Conservation (phyloP, 2,329 filamentous ascomycete species). For the Apiospora pterosperma region DNA sequence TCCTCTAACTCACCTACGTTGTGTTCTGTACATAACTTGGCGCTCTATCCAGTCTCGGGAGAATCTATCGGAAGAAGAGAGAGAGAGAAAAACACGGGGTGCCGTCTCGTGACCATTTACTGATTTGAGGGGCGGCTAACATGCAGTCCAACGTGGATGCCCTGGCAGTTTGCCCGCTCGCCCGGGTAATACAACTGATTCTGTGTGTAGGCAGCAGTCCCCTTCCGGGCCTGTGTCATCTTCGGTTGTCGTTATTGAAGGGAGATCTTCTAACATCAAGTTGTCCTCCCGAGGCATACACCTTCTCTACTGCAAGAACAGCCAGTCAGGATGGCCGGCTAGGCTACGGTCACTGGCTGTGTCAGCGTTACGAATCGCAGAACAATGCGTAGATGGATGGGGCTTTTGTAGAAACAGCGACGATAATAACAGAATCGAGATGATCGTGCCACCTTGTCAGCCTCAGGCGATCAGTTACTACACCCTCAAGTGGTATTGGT, state of each 20-base stretch:
- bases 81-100: neutral
- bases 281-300: too few species aligned
- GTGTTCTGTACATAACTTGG: neutral
- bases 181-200: neutral
- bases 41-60: neutral
- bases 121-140: neutral
- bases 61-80: neutral
- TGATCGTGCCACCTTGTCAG: conserved; percentile 2
- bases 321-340: too few species aligned
- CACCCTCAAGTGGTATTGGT: neutral
- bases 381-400: too few species aligned
- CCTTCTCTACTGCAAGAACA: too few species aligned
- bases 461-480: neutral
- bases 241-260: neutral
- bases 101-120: neutral
- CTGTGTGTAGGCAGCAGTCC: neutral
- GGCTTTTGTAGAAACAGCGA: too few species aligned
- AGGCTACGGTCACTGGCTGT: too few species aligned
- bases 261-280: too few species aligned
- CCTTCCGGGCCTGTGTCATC: neutral
- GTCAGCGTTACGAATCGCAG: too few species aligned
- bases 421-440: neutral
- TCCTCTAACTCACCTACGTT: neutral
- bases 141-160: neutral
- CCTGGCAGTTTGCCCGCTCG: neutral